Evolutionary conservation across 768 basidiomycete genomes (phyloP).

Genomic region (Antrodiella citrinella): DNA sequence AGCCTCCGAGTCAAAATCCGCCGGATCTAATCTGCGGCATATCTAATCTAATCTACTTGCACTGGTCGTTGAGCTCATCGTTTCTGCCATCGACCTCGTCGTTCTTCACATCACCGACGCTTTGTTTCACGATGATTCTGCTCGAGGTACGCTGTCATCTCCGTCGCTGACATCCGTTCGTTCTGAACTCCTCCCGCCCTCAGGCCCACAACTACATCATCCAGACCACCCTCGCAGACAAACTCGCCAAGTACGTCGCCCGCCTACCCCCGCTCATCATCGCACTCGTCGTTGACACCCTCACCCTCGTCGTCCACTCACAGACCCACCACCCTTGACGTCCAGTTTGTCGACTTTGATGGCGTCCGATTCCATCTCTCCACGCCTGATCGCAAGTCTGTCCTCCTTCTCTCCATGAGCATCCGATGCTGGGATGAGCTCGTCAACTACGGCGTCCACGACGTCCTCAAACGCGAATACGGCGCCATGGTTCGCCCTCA

Average conservation of each 20-base stretch:
- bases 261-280: background rate
- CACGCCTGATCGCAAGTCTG: conserved; percentile 77
- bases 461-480: conserved; percentile 78
- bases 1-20: no score
- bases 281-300: conserved; percentile 2
- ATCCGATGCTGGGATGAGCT: conserved; percentile 97
- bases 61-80: background rate
- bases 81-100: background rate
- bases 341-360: conserved; percentile 97
- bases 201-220: conserved; percentile 92
- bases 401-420: conserved; percentile 85
- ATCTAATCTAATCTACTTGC: no score
- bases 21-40: no score
- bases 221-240: conserved; percentile 80
- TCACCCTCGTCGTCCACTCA: conserved; percentile 11
- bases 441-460: conserved; percentile 74
- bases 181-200: conserved; percentile 1
- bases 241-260: conserved; percentile 67
- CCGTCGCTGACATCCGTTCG: background rate
- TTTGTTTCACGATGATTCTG: conserved; percentile 55
- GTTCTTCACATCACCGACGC: background rate
- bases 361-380: conserved; percentile 92
- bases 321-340: conserved; percentile 88
- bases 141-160: conserved; percentile 59
- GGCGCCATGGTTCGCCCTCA: conserved; percentile 57